Conservation (phyloP, 495 filamentous ascomycete genomes). For the Talaromyces nanjingensis region DNA sequence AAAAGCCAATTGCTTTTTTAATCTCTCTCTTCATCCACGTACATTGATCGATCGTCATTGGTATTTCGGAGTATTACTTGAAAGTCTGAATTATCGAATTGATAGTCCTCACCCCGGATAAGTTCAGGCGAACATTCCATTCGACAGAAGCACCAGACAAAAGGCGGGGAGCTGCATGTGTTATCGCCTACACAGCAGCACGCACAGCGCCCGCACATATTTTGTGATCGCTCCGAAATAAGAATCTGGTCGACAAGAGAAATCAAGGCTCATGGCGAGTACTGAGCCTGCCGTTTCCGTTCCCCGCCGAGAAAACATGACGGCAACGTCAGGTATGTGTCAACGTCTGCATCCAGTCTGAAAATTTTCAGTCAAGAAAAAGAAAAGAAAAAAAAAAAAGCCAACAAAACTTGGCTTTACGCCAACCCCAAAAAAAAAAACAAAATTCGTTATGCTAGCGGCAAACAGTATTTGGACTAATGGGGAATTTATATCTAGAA, state of each 20-base stretch:
- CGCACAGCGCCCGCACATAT: neutral
- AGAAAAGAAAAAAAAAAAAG: neutral
- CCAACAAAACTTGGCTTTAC: neutral
- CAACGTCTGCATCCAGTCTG: neutral
- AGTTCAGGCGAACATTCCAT: constrained; percentile 4
- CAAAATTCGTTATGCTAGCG: neutral
- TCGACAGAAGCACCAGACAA: neutral
- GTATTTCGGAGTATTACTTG: neutral
- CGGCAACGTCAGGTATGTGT: constrained; percentile 10
- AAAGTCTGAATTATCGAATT: neutral
- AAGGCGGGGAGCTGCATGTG: constrained; percentile 6
- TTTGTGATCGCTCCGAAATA: constrained; percentile 4
- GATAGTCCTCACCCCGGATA: neutral
- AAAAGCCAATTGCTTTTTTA: neutral
- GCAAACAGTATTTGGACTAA: neutral
- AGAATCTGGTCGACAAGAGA: neutral
- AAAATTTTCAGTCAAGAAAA: neutral
- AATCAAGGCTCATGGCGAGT: constrained; percentile 7
- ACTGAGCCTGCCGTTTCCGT: constrained; percentile 9
- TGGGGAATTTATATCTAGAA: neutral
- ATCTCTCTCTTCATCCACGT: neutral
- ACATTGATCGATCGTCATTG: neutral
- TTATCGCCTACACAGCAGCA: constrained; percentile 1
- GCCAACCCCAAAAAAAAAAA: neutral
- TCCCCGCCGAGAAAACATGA: constrained; percentile 8